Evolutionary conservation across 805 yeast genomes (phyloP).

Genomic region (Maudiozyma pseudohumilis): DNA sequence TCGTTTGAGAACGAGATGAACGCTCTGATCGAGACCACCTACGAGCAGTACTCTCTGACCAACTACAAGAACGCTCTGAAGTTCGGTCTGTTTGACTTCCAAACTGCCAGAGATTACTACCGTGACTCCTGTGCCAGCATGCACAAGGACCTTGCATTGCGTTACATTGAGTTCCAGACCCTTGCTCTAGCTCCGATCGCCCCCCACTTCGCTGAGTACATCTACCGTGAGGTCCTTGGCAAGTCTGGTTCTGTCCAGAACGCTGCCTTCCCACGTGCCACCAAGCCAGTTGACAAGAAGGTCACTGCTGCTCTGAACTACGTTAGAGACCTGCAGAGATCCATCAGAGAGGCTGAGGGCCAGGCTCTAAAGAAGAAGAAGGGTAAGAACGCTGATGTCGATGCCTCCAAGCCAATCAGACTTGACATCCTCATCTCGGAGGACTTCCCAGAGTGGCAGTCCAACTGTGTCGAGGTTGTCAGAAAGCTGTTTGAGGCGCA

Average conservation of each 20-base stretch:
- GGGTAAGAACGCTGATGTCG: conserved; percentile 69
- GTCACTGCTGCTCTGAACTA: conserved; percentile 64
- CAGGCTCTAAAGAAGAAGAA: conserved; percentile 77
- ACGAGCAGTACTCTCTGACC: conserved; percentile 59
- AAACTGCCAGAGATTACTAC: conserved; percentile 90
- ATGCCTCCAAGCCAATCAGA: conserved; percentile 60
- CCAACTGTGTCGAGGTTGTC: conserved; percentile 68
- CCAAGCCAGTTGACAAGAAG: conserved; percentile 52
- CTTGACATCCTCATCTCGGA: conserved; percentile 65
- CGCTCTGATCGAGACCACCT: conserved; percentile 61
- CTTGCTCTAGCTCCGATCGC: conserved; percentile 84
- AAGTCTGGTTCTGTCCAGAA: conserved; percentile 58
- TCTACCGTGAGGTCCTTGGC: conserved; percentile 74
- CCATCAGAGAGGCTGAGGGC: conserved; percentile 91
- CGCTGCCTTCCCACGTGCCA: conserved; percentile 73
- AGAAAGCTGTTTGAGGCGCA: conserved; percentile 62
- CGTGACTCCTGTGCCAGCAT: conserved; percentile 64
- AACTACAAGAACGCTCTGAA: conserved; percentile 84
- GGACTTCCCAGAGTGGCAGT: conserved; percentile 91
- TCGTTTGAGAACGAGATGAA: conserved; percentile 95
- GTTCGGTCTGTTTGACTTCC: conserved; percentile 86
- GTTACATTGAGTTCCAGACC: conserved; percentile 80
- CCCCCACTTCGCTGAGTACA: conserved; percentile 89
- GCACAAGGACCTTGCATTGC: conserved; percentile 74
- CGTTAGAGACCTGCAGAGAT: conserved; percentile 66